Base-by-base conservation (phyloP, 441 rosid species). In the Brassica hybrid region DNA sequence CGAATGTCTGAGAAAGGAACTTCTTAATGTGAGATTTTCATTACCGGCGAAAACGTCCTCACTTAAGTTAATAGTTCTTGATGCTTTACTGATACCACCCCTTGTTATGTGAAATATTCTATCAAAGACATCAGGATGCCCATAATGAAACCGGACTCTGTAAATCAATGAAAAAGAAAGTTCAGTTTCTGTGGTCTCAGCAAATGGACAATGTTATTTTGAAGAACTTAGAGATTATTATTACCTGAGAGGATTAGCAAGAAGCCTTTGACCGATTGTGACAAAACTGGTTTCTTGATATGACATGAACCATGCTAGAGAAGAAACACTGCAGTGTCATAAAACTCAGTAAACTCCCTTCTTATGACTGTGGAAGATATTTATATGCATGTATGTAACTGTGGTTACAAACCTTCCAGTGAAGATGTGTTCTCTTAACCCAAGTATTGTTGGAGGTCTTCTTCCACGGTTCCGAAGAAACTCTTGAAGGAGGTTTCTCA, bases 261-360 rank as follows among this genome's bases (percentile, higher is more conserved):
- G 96, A 80, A 94, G 87, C 86, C 98, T 89, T 76, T 96, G 99
- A 79, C 98, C 98, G 75, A 94, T 96, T 65, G 99, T 94, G 83
- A 89, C 99, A 78, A 96, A 96, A 85, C 98, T 96, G 38, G 94
- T 87, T 79, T 96, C 99, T 75, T 96, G 99, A 86, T 94, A 94
- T 62, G 98, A 96, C 99, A 94, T 96, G 89, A 96, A 96, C 98
- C 98, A 94, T 25, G 99, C 99, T 75, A 96, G 87, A 86, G 98
- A 89, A 83, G 99, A 96, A 80, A 96, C 96, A 83, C 98, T 94
- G 97, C 87, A 87, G 75, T 79, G 71, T 1, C 7, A 65, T 1
- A 11, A 65, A 74, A 50, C 8, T 65, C 36, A 30, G 52, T 80
- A 34, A 34, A 34, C 4, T 38, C 48, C 13, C 5, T 41, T 0